Evolutionary conservation across 2,329 filamentous ascomycete genomes (phyloP).

Genomic region (Aspergillus sp.): DNA sequence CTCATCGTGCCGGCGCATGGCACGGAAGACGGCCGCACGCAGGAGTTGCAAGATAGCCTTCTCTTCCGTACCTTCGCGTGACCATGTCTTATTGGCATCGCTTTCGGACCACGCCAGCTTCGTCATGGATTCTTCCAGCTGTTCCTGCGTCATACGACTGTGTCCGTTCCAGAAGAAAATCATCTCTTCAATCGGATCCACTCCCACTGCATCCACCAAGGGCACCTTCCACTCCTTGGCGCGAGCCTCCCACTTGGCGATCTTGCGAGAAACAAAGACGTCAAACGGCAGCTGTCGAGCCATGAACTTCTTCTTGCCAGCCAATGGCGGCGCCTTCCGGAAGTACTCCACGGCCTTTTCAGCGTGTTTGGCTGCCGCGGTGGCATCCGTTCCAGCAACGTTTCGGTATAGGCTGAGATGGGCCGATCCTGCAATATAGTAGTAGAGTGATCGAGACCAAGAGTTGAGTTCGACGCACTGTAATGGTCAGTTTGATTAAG

Average conservation of each 20-base stretch:
- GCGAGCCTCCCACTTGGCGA: conserved; percentile 83
- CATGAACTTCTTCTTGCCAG: conserved; percentile 88
- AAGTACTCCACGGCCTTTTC: conserved; percentile 69
- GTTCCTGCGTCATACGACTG: conserved; percentile 70
- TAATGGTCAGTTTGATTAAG: conserved; percentile 13
- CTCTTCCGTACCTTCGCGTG: conserved; percentile 58
- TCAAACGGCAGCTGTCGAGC: conserved; percentile 88
- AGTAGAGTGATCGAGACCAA: conserved; percentile 88
- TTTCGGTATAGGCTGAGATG: conserved; percentile 79
- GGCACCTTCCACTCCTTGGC: conserved; percentile 67
- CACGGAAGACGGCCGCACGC: conserved; percentile 65
- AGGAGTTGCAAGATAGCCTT: conserved; percentile 67
- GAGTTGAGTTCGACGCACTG: conserved; percentile 77
- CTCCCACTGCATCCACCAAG: conserved; percentile 76
- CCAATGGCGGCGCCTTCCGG: conserved; percentile 68
- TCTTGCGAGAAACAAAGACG: conserved; percentile 76
- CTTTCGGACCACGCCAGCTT: conserved; percentile 69
- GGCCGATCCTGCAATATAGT: conserved; percentile 78
- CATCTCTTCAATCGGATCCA: conserved; percentile 85
- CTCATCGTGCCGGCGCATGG: conserved; percentile 62
- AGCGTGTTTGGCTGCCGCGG: conserved; percentile 59
- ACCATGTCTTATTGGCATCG: conserved; percentile 57
- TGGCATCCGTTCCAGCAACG: conserved; percentile 29
- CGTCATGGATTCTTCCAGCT: conserved; percentile 64
- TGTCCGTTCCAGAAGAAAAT: conserved; percentile 90